Percentiles rank a stretch among this genome's conserved stretches.
Evolutionary conservation across 2,329 filamentous ascomycete genomes (phyloP).

Genomic region (Colletotrichum sidae): DNA sequence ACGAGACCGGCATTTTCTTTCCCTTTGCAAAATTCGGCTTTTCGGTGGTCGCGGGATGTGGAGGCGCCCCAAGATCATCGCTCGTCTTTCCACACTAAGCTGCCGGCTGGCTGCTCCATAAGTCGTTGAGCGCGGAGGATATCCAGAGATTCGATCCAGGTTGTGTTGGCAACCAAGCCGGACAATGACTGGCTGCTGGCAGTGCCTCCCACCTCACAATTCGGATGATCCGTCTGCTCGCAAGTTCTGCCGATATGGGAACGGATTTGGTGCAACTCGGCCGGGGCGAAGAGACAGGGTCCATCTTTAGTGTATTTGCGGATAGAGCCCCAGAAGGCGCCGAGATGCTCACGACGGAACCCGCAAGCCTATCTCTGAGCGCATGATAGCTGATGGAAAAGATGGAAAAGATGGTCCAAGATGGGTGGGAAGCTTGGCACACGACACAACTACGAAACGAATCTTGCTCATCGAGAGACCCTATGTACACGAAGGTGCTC

Average conservation of each 20-base stretch:
- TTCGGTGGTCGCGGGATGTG: slow-evolving; percentile 5
- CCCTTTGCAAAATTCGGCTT: slow-evolving; percentile 10
- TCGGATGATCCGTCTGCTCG: neutral
- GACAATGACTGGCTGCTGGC: too few relatives aligned
- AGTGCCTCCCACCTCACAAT: neutral
- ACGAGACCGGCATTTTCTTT: neutral
- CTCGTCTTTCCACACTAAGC: neutral
- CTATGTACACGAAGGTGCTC: slow-evolving; percentile 4
- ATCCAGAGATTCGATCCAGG: too few relatives aligned
- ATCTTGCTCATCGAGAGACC: neutral
- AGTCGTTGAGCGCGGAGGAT: too few relatives aligned
- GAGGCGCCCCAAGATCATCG: slow-evolving; percentile 16
- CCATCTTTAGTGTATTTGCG: too few relatives aligned
- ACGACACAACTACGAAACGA: slow-evolving; percentile 4
- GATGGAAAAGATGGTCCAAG: neutral
- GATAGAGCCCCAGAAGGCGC: too few relatives aligned
- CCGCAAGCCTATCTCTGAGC: neutral
- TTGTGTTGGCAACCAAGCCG: too few relatives aligned
- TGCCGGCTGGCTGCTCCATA: neutral
- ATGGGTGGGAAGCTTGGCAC: neutral
- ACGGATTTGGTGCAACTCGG: too few relatives aligned
- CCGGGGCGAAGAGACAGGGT: too few relatives aligned
- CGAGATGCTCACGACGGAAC: neutral
- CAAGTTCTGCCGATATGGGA: slow-evolving; percentile 4
- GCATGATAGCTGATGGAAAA: neutral